Conservation (phyloP, 768 basidiomycete species). For the Tricholoma flavovirens region DNA sequence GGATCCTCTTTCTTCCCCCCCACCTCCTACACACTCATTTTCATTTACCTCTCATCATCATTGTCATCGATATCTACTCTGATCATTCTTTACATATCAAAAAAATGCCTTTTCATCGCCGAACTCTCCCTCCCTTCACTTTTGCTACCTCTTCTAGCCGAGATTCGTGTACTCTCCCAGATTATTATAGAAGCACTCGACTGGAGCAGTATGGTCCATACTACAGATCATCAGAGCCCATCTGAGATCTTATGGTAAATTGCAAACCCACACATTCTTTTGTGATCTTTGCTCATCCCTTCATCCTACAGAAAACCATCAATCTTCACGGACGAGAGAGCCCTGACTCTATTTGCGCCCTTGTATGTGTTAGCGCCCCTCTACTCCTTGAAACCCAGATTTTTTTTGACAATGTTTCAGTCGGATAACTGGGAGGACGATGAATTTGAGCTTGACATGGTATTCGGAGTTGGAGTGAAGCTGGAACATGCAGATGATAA, state of each 20-base stretch:
- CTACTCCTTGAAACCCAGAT: background rate
- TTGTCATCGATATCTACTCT: background rate
- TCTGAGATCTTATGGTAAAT: background rate
- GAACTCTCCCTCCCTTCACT: background rate
- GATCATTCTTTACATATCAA: background rate
- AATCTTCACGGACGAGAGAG: background rate
- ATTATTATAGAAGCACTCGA: slow-evolving; percentile 1
- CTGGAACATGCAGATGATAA: background rate
- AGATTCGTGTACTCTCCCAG: background rate
- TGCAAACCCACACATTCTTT: background rate
- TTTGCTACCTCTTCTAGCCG: background rate
- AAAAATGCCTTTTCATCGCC: background rate
- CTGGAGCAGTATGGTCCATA: slow-evolving; percentile 3
- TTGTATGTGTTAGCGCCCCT: background rate
- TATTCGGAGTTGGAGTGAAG: background rate
- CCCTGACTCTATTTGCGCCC: background rate
- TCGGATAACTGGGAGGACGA: background rate
- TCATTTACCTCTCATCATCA: background rate
- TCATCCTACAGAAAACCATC: background rate
- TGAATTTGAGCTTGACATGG: background rate
- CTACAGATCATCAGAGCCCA: background rate
- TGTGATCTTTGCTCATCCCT: background rate
- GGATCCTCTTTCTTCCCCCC: background rate
- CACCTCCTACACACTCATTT: background rate
- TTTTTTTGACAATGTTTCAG: background rate